Percentiles rank a stretch among this genome's conserved stretches.
Conservation (phyloP, 352 stramenopile genomes). For the Phytophthora cajani region DNA sequence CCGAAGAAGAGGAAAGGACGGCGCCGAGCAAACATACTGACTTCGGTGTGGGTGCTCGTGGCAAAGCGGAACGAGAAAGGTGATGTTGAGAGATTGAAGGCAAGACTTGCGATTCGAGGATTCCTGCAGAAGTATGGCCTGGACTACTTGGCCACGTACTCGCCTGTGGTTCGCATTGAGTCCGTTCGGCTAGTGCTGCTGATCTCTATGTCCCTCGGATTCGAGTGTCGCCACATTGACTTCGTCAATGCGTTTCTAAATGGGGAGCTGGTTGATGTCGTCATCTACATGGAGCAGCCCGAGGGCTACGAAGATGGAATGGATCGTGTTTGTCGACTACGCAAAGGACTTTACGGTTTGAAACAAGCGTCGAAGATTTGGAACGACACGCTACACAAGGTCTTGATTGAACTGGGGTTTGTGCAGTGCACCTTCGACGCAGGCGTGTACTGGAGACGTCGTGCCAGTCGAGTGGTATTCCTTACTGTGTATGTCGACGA, state of each 20-base stretch:
- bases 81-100: conserved; percentile 6
- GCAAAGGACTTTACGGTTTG: no score
- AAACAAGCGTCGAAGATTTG: no score
- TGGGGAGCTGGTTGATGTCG: background rate
- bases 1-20: conserved; percentile 2
- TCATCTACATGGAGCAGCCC: conserved; percentile 20
- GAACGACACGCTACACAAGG: no score
- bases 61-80: conserved; percentile 13
- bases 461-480: background rate
- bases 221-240: conserved; percentile 1
- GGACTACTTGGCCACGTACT: conserved; percentile 12
- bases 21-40: background rate
- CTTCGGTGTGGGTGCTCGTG: conserved; percentile 5
- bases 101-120: conserved; percentile 10
- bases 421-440: conserved; percentile 11
- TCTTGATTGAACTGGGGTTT: background rate
- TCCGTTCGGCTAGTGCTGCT: conserved; percentile 3
- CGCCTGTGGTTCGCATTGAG: conserved; percentile 13
- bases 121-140: conserved; percentile 14
- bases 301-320: no score
- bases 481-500: conserved; percentile 15
- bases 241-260: conserved; percentile 6
- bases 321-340: no score
- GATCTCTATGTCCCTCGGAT: background rate
- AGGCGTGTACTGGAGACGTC: conserved; percentile 8